A percentile compares a stretch with the other conserved stretches of the same genome.
phyloP scores from a whole-genome alignment of 768 basidiomycete species.

The Boletus subparvulus region DNA sequence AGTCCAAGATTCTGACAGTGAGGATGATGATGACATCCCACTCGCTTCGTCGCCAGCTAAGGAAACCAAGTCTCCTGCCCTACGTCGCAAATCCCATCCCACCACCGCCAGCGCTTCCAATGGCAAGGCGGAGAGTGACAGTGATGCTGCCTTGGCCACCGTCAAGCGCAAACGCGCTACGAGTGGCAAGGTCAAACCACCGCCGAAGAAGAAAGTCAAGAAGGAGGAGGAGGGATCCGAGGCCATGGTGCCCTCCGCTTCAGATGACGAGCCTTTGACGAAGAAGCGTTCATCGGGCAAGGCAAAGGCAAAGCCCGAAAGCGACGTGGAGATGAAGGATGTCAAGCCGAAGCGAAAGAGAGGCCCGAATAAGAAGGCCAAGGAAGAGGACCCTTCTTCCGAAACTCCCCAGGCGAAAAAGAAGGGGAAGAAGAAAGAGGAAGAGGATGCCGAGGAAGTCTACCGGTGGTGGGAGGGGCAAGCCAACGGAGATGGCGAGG shows the following conservation, averaged over 20 bases:
- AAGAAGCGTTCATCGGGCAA: slow-evolving; percentile 33
- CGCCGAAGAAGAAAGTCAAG: slow-evolving; percentile 66
- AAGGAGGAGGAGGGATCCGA: slow-evolving; percentile 49
- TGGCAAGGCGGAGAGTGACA: slow-evolving; percentile 39
- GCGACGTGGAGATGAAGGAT: slow-evolving; percentile 47
- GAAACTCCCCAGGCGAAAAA: slow-evolving; percentile 49
- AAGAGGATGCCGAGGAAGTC: slow-evolving; percentile 63
- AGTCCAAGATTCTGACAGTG: slow-evolving; percentile 55
- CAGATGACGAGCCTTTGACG: slow-evolving; percentile 36
- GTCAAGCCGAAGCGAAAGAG: slow-evolving; percentile 45
- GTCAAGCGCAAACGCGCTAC: slow-evolving; percentile 44
- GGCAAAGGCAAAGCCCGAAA: slow-evolving; percentile 46
- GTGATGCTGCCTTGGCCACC: slow-evolving; percentile 44
- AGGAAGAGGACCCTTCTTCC: slow-evolving; percentile 45
- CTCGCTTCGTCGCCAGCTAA: slow-evolving; percentile 74
- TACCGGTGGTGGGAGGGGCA: slow-evolving; percentile 89
- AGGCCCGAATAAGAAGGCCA: slow-evolving; percentile 50
- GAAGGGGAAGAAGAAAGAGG: slow-evolving; percentile 57
- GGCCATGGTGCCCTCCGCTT: slow-evolving; percentile 23
- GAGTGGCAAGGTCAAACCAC: slow-evolving; percentile 51
- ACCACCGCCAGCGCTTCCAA: slow-evolving; percentile 37
- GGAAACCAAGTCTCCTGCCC: slow-evolving; percentile 37
- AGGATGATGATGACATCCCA: slow-evolving; percentile 66
- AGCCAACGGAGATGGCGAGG: slow-evolving; percentile 67
- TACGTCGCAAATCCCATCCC: slow-evolving; percentile 41